A percentile compares a stretch with the other conserved stretches of the same genome.
These are phyloP conservation scores for Geotrichum ghanense DNA, from an alignment of 805 yeast species.

Conservation along the genomic window DNA sequence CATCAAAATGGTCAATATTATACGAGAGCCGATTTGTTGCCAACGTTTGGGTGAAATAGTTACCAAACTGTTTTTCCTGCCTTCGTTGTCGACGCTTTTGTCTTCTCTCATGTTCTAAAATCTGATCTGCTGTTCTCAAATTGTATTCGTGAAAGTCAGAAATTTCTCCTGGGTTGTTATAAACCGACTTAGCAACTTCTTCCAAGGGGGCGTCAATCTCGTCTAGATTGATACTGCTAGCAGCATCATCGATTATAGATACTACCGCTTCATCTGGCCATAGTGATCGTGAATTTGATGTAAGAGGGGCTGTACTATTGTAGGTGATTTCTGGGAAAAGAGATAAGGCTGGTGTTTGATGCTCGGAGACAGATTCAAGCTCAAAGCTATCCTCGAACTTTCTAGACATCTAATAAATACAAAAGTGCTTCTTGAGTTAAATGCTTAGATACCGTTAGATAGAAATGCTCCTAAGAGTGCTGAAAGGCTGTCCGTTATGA, in stretches of 20 bases:
- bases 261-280: constrained; percentile 1
- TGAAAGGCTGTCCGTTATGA: no score
- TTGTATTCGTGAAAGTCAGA: constrained; percentile 22
- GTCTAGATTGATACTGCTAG: constrained; percentile 22
- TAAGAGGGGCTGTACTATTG: background rate
- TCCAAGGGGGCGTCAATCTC: constrained; percentile 20
- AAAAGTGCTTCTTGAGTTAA: no score
- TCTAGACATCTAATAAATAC: no score
- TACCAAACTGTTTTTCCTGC: constrained; percentile 11
- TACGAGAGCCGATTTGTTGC: constrained; percentile 10
- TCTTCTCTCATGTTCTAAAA: constrained; percentile 12
- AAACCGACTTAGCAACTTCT: constrained; percentile 15
- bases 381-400: no score
- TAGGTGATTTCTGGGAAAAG: constrained; percentile 1
- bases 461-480: no score
- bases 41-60: constrained; percentile 13
- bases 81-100: constrained; percentile 7
- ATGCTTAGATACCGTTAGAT: no score
- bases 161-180: constrained; percentile 1
- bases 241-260: constrained; percentile 20
- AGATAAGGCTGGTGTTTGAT: background rate
- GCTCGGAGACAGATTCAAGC: no score
- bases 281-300: background rate
- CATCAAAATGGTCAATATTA: constrained; percentile 16
- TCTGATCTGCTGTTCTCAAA: constrained; percentile 18